A percentile compares a stretch with the other conserved stretches of the same genome.
Evolutionary conservation across 306 rosid genomes (phyloP).

Genomic region (Castanea sativa): DNA sequence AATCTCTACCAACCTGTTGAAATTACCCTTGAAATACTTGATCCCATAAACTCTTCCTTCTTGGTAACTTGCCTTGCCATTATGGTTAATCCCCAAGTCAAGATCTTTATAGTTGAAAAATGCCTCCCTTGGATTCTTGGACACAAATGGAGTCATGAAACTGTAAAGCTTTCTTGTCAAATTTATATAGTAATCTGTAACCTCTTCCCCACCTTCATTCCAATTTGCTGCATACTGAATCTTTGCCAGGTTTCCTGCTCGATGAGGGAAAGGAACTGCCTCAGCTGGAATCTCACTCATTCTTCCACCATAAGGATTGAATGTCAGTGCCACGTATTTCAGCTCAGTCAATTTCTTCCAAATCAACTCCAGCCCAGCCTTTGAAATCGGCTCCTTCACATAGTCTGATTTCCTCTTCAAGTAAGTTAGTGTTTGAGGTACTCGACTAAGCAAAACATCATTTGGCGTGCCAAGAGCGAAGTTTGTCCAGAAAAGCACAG

Average conservation of each 20-base stretch:
- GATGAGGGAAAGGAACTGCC: neutral
- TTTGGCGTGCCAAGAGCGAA: slow-evolving; percentile 7
- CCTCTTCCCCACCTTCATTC: neutral
- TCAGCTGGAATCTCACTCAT: slow-evolving; percentile 16
- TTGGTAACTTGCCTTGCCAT: slow-evolving; percentile 8
- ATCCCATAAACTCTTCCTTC: slow-evolving; percentile 22
- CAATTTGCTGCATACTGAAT: slow-evolving; percentile 23
- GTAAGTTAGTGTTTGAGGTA: slow-evolving; percentile 26
- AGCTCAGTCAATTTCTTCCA: slow-evolving; percentile 62
- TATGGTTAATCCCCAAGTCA: slow-evolving; percentile 19
- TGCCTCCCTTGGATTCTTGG: neutral
- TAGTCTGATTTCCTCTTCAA: slow-evolving; percentile 58
- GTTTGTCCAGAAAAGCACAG: slow-evolving; percentile 35
- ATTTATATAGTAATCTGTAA: neutral
- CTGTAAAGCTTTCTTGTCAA: slow-evolving; percentile 14
- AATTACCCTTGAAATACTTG: slow-evolving; percentile 22
- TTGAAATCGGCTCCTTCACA: slow-evolving; percentile 39
- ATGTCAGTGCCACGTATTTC: slow-evolving; percentile 23
- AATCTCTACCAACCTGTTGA: slow-evolving; percentile 18
- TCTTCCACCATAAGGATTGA: slow-evolving; percentile 68
- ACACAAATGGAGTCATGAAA: slow-evolving; percentile 26
- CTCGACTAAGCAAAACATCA: slow-evolving; percentile 43
- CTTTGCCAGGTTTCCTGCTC: slow-evolving; percentile 18
- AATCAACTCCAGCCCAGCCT: slow-evolving; percentile 37
- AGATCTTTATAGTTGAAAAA: slow-evolving; percentile 28